Base-by-base conservation (phyloP, 495 filamentous ascomycete species). In the Penicillium silybi region DNA sequence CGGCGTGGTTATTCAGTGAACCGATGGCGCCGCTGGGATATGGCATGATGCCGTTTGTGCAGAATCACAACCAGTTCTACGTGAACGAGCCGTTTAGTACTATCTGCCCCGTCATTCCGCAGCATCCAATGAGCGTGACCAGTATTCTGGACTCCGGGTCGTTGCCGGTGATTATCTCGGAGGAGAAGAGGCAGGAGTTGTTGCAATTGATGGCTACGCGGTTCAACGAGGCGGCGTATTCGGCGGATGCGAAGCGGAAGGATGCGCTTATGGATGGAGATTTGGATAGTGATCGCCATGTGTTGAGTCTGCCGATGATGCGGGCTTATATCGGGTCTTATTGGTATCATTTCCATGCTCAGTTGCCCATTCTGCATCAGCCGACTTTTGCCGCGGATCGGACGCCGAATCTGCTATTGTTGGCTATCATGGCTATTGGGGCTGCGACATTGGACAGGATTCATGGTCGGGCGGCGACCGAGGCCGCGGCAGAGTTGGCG, bases 341-440 rank as follows among this genome's bases (percentile, higher is more conserved):
- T 67, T 98, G 93, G 93, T 77, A 85, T 45, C 89, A 97, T 65
- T 95, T 97, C 57, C 95, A 95, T 69, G 84, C 90, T 46, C 93
- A 98, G 63, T 77, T 98, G 53, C 93, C 93, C 5, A 95, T 98
- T 46, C 77, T 98, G 37, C 93, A 98, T 63, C 87, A 90, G 56
- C 90, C 93, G 20, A 97, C 92, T 0, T 98, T 97, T 70, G 86
- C 83, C 8, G 85, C 92, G 0, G 88, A 96, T 66, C 85, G 85
- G 52, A 89, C 89, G 7, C 88, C 88, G 1, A 91, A 88, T 57
- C 71, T 96, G 42, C 77, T 97, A 7, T 70, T 98, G n/a, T 78
- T 97, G 52, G 86, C 87, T n/a, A 86, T 98, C 53, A 95, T 98
- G 73, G 85, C 89, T 0, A 91, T 98, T 58, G 93, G 93, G 9